phyloP scores from a whole-genome alignment of 148 eudicot species.

The Rhododendron simsii region DNA sequence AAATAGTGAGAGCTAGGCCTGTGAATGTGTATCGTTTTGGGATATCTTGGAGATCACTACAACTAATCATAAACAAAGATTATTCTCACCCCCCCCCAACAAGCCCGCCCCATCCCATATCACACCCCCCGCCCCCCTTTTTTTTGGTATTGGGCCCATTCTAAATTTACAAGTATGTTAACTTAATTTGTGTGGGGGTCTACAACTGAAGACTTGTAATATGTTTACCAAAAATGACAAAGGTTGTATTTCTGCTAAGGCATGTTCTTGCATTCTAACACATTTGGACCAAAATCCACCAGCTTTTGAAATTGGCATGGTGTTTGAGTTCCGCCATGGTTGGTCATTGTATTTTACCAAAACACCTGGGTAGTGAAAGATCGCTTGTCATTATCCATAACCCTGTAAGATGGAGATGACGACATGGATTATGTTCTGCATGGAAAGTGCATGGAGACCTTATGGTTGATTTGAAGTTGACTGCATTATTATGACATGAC shows the following conservation, averaged over 20 bases:
- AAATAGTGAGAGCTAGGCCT: not conserved
- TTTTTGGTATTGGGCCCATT: not conserved
- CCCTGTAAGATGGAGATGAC: not conserved
- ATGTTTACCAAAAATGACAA: not conserved
- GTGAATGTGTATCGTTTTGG: not conserved
- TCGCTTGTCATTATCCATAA: not conserved
- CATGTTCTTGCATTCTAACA: not conserved
- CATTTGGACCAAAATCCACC: not conserved
- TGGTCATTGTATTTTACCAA: not conserved
- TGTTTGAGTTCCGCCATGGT: not conserved
- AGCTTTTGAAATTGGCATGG: not conserved
- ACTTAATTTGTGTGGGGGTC: not conserved
- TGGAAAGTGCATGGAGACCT: not conserved
- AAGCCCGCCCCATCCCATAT: too few relatives aligned
- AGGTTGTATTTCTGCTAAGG: not conserved
- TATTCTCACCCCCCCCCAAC: not conserved
- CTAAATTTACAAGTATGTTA: not conserved
- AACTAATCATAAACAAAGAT: not conserved
- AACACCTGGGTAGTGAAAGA: not conserved
- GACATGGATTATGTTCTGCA: not conserved
- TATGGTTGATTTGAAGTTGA: not conserved
- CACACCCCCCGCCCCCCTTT: too few relatives aligned
- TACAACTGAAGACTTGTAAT: not conserved
- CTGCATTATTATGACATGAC: not conserved
- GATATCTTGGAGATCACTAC: not conserved